Evolutionary conservation across 2,329 filamentous ascomycete species (phyloP).

Genomic region (Apiospora koreana): DNA sequence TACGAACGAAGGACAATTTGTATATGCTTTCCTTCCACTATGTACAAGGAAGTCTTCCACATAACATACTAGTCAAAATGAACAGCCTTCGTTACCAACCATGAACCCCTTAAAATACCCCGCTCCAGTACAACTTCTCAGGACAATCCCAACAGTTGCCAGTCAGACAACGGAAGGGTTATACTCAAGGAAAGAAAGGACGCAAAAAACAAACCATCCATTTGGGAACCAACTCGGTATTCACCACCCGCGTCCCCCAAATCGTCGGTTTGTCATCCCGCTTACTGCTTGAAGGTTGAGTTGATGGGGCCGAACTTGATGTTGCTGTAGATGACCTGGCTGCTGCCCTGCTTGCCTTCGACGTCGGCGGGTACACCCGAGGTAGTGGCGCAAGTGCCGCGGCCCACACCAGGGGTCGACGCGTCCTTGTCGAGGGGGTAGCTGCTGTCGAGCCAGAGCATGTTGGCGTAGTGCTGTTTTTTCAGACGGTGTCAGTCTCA

Average conservation of each 20-base stretch:
- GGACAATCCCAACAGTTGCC: neutral
- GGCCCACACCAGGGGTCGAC: slow-evolving; percentile 40
- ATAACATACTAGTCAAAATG: neutral
- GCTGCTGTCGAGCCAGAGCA: slow-evolving; percentile 62
- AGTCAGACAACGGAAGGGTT: neutral
- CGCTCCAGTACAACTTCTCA: neutral
- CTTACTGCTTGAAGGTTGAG: slow-evolving; percentile 38
- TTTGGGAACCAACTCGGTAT: neutral
- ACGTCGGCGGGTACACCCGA: slow-evolving; percentile 49
- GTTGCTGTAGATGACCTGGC: slow-evolving; percentile 48
- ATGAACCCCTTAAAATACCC: neutral
- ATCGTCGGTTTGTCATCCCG: neutral
- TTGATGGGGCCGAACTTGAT: slow-evolving; percentile 49
- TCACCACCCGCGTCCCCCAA: too few relatives aligned
- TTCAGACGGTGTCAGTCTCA: neutral
- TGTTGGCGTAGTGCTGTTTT: slow-evolving; percentile 50
- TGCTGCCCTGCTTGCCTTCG: slow-evolving; percentile 36
- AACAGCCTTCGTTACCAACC: neutral
- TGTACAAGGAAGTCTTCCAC: neutral
- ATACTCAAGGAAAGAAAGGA: neutral
- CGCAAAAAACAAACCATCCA: neutral
- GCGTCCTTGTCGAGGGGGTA: slow-evolving; percentile 36
- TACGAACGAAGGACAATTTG: neutral
- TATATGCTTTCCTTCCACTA: neutral
- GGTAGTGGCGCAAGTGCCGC: slow-evolving; percentile 46